Percentiles rank a stretch among this genome's conserved stretches.
Conservation (phyloP, 345 rosid species). For the Camelina sativa region DNA sequence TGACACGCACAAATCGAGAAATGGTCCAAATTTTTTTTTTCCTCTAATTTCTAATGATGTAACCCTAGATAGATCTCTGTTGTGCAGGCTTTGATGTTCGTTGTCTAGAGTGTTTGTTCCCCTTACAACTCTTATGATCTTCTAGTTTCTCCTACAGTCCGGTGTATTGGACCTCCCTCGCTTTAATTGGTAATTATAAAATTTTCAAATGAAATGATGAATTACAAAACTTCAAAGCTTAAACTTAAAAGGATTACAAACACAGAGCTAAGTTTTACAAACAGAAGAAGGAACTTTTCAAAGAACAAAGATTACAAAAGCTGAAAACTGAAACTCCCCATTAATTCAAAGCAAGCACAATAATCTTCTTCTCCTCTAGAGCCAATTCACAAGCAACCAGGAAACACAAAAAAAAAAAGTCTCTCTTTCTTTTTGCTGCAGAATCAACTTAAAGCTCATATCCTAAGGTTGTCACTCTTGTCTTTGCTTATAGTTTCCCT, state of each 20-base stretch:
- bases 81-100: background rate
- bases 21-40: constrained; percentile 12
- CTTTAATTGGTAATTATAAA: too few species aligned
- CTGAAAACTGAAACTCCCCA: background rate
- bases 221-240: background rate
- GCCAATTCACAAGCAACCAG: background rate
- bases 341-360: background rate
- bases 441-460: background rate
- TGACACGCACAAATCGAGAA: constrained; percentile 27
- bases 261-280: background rate
- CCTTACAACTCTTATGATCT: too few species aligned
- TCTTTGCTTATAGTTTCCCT: background rate
- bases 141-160: background rate
- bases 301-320: constrained; percentile 3
- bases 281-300: background rate
- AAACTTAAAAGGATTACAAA: constrained; percentile 8
- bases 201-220: too few species aligned
- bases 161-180: background rate
- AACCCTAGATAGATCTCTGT: background rate
- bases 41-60: background rate
- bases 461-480: background rate
- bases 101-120: too few species aligned
- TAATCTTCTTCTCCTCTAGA: background rate
- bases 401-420: background rate
- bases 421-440: background rate